Conservation (phyloP, 441 rosid genomes). For the Melianthus villosus region DNA sequence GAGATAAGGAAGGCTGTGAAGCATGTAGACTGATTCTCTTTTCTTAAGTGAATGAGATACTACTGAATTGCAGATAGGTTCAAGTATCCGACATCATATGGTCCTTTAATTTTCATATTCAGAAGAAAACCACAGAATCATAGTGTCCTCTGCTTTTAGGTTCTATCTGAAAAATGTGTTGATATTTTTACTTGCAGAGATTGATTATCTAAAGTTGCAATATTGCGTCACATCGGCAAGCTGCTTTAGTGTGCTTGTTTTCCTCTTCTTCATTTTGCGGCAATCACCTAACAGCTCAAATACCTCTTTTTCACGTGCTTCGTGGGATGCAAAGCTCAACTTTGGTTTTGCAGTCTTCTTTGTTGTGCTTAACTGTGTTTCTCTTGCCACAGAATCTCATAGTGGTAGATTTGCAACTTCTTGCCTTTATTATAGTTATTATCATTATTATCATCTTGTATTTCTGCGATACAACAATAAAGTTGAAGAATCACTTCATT, state of each 20-base stretch:
- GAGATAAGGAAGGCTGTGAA: too few relatives aligned
- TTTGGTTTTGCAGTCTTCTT: conserved; percentile 26
- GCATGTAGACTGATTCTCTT: too few relatives aligned
- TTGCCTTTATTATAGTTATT: neutral
- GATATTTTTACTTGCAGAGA: conserved; percentile 23
- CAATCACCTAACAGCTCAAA: conserved; percentile 9
- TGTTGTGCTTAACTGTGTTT: conserved; percentile 38
- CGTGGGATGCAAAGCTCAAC: conserved; percentile 29
- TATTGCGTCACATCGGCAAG: conserved; percentile 61
- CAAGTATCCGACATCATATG: too few relatives aligned
- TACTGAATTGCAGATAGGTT: too few relatives aligned
- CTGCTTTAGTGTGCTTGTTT: conserved; percentile 51
- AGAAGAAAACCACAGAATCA: too few relatives aligned
- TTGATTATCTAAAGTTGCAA: conserved; percentile 55
- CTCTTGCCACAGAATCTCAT: conserved; percentile 36
- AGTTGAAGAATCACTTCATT: neutral
- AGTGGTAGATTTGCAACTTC: conserved; percentile 25
- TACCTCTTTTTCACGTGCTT: conserved; percentile 12
- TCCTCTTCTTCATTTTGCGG: conserved; percentile 30
- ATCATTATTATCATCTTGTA: neutral
- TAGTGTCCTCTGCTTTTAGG: too few relatives aligned
- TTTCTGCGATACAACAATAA: neutral
- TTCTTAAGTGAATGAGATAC: too few relatives aligned
- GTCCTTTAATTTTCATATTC: too few relatives aligned
- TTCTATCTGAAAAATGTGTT: too few relatives aligned